A percentile compares a stretch with the other conserved stretches of the same genome.
Conservation (phyloP, 2,329 filamentous ascomycete species). For the Graphilbum fragrans region DNA sequence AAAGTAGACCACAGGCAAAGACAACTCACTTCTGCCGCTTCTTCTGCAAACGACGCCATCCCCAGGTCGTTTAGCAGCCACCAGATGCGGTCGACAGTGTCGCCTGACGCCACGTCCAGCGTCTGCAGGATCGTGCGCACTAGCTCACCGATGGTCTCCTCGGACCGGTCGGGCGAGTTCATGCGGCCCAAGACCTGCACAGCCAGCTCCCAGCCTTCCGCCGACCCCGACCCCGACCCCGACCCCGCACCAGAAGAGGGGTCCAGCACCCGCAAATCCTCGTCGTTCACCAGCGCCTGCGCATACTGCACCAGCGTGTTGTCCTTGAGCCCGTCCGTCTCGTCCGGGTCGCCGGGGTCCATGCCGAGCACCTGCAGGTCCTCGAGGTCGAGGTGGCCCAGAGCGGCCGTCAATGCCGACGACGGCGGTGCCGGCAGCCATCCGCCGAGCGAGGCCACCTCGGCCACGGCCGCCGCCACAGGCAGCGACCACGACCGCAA, state of each 20-base stretch:
- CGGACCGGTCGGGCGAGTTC: slow-evolving; percentile 58
- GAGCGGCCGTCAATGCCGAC: slow-evolving; percentile 33
- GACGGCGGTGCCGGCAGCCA: slow-evolving; percentile 67
- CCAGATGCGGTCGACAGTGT: slow-evolving; percentile 72
- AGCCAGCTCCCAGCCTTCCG: slow-evolving; percentile 83
- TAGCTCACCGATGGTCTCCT: slow-evolving; percentile 62
- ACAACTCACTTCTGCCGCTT: slow-evolving; percentile 63
- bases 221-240: too few relatives aligned
- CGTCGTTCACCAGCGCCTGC: slow-evolving; percentile 46
- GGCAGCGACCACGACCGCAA: slow-evolving; percentile 72
- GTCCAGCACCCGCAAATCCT: slow-evolving; percentile 28
- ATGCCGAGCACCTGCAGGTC: slow-evolving; percentile 75
- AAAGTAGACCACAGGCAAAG: not conserved
- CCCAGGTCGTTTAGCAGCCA: slow-evolving; percentile 64
- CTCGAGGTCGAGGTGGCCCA: slow-evolving; percentile 61
- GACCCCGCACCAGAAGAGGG: too few relatives aligned
- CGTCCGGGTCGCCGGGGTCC: slow-evolving; percentile 44
- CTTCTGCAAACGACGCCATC: slow-evolving; percentile 66
- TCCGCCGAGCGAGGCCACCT: slow-evolving; percentile 69
- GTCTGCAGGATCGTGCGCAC: slow-evolving; percentile 52
- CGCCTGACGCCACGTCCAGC: slow-evolving; percentile 52
- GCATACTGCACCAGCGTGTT: slow-evolving; percentile 69
- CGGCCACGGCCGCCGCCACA: slow-evolving; percentile 64
- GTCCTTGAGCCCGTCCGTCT: slow-evolving; percentile 61
- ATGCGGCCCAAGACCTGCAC: slow-evolving; percentile 73